Evolutionary conservation across 768 basidiomycete genomes (phyloP).

Genomic region (Trametes cinnabarina): DNA sequence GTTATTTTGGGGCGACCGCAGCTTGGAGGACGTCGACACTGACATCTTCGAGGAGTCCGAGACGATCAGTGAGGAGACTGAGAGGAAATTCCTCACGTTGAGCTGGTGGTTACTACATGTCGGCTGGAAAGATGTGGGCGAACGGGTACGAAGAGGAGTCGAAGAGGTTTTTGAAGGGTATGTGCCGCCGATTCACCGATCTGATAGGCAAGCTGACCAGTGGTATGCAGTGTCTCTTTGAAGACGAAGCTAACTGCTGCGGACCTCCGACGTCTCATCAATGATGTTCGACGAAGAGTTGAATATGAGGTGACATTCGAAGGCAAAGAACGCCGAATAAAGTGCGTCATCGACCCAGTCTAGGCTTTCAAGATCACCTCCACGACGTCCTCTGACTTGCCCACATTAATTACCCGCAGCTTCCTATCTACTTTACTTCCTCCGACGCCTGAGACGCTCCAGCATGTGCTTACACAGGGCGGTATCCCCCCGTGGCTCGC

Average conservation of each 20-base stretch:
- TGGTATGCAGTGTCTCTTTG: slow-evolving; percentile 68
- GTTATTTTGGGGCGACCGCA: slow-evolving; percentile 30
- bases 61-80: slow-evolving; percentile 59
- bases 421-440: slow-evolving; percentile 77
- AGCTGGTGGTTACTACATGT: slow-evolving; percentile 94
- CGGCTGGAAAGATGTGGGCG: slow-evolving; percentile 84
- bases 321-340: slow-evolving; percentile 54
- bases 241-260: slow-evolving; percentile 69
- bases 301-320: slow-evolving; percentile 69
- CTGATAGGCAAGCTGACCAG: neutral
- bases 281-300: slow-evolving; percentile 72
- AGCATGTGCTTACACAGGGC: slow-evolving; percentile 67
- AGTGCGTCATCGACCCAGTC: slow-evolving; percentile 36
- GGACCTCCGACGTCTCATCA: slow-evolving; percentile 67
- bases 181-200: slow-evolving; percentile 28
- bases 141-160: slow-evolving; percentile 69
- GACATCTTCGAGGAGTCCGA: slow-evolving; percentile 33
- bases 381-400: neutral
- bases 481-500: slow-evolving; percentile 41
- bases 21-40: slow-evolving; percentile 23
- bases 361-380: too few relatives aligned
- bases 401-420: slow-evolving; percentile 33
- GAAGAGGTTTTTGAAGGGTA: slow-evolving; percentile 85
- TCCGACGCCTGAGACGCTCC: slow-evolving; percentile 65
- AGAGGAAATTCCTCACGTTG: slow-evolving; percentile 78